Conservation (phyloP, 2,329 filamentous ascomycete species). For the Leptographium lundbergii region DNA sequence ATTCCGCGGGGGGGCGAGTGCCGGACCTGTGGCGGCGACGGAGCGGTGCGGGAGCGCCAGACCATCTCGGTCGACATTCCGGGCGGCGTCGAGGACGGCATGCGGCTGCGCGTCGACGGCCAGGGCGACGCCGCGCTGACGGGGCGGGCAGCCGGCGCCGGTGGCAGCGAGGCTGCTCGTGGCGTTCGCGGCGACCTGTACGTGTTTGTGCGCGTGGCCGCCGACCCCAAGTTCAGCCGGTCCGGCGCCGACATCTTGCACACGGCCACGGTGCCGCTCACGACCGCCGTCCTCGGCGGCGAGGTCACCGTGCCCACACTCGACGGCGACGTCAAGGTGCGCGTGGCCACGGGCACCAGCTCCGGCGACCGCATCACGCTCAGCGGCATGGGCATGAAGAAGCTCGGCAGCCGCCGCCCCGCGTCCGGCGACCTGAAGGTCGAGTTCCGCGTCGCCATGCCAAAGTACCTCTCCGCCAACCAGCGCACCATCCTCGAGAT, state of each 20-base stretch:
- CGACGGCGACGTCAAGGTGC: constrained; percentile 80
- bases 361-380: constrained; percentile 88
- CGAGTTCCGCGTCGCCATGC: constrained; percentile 91
- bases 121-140: constrained; percentile 81
- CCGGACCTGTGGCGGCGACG: constrained; percentile 64
- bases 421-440: constrained; percentile 75
- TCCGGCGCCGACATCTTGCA: constrained; percentile 84
- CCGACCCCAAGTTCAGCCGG: constrained; percentile 81
- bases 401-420: constrained; percentile 56
- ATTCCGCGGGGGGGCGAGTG: constrained; percentile 76
- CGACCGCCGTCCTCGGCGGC: constrained; percentile 83
- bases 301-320: constrained; percentile 83
- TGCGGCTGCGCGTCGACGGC: constrained; percentile 73
- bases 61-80: constrained; percentile 85
- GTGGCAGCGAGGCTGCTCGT: constrained; percentile 22
- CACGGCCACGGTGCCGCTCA: constrained; percentile 81
- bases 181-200: constrained; percentile 79
- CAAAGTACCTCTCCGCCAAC: constrained; percentile 83
- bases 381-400: constrained; percentile 86
- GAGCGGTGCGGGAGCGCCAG: constrained; percentile 71
- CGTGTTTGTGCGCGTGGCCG: constrained; percentile 78
- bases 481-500: constrained; percentile 90
- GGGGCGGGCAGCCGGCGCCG: constrained; percentile 41
- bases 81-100: constrained; percentile 90
- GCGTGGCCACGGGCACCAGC: constrained; percentile 79